Base-by-base conservation (phyloP, 768 basidiomycete genomes). In the Hygrocybe punicea region DNA sequence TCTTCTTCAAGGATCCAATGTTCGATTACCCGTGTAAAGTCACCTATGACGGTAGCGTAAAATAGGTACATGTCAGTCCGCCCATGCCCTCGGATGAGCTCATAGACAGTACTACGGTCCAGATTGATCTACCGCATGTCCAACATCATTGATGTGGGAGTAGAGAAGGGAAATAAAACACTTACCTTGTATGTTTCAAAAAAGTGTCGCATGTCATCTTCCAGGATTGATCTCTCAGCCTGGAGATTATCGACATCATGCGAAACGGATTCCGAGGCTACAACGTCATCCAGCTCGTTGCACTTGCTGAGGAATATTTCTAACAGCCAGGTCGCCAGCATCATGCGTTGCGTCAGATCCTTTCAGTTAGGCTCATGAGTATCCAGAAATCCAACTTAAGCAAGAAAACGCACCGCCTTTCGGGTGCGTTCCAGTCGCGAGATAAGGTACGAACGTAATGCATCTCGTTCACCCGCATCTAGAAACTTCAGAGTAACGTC, bases 301-400 rank as follows among this genome's bases (percentile, higher is more conserved):
- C 91, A 93, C 76, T 97, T 98, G 72, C 90, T 90, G 14, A 99
- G 83, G 67, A 94, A 98, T 61, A 98, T 93, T 71, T 99, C 97
- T 29, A 97, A 88, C 11, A 99, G 84, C 97, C 97, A 99, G 0
- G 94, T 98, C 16, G 97, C 95, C 17, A 99, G 76, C 86, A 98
- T 93, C 88, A 94, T 94, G 39, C 97, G 82, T 69, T 98, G 95
- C 0, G 93, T 94, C 37, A 89, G 63, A 64, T 97, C 93, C 95
- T 98, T 53, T 21, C 55, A 11, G 39, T 33, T 25, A 21, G 13
- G 37, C 17, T 23, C 60, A n/a, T 52, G 29, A 17, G 19, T 13
- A 16, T 19, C 25, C 7, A 16, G 42, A 29, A 13, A n/a, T 1
- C 7, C 17, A 21, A 6, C 16, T 4, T 29, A 46, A 13, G 13